Conservation (phyloP, 768 basidiomycete species). For the Hirschioporus abietinus region DNA sequence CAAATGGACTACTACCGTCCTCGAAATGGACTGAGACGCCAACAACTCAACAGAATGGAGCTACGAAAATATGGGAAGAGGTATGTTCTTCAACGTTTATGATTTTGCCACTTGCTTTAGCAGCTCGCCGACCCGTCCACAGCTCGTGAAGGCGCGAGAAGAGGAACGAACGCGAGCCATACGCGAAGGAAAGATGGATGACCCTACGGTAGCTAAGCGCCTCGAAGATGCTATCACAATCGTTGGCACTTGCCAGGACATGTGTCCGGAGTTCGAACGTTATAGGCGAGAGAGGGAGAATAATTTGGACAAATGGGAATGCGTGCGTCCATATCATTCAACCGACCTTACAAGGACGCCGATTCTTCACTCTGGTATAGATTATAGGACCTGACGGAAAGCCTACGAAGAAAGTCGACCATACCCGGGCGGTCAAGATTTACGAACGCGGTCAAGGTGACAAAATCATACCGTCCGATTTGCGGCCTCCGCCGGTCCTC, state of each 20-base stretch:
- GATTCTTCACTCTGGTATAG: slow-evolving; percentile 10
- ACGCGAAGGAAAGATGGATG: slow-evolving; percentile 81
- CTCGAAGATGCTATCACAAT: slow-evolving; percentile 91
- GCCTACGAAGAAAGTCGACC: slow-evolving; percentile 75
- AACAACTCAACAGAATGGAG: slow-evolving; percentile 44
- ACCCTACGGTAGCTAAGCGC: slow-evolving; percentile 71
- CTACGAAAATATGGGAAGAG: slow-evolving; percentile 68
- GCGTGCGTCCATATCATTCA: slow-evolving; percentile 42
- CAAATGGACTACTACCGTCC: slow-evolving; percentile 24
- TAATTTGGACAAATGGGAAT: slow-evolving; percentile 83
- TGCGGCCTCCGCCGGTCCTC: slow-evolving; percentile 82
- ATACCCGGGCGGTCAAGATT: slow-evolving; percentile 84
- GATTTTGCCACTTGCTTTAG: slow-evolving; percentile 16
- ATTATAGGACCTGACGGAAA: neutral
- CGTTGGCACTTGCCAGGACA: slow-evolving; percentile 85
- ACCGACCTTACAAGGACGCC: slow-evolving; percentile 5
- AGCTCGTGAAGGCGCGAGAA: slow-evolving; percentile 75
- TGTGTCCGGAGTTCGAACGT: slow-evolving; percentile 93
- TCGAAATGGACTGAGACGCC: slow-evolving; percentile 50
- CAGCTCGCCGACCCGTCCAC: slow-evolving; percentile 17
- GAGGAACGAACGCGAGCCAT: slow-evolving; percentile 69
- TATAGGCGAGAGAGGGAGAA: slow-evolving; percentile 88
- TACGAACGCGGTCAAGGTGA: slow-evolving; percentile 95
- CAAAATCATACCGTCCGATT: slow-evolving; percentile 85
- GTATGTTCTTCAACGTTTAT: slow-evolving; percentile 32